These are phyloP conservation scores for Apiotrichum sp. DNA, from an alignment of 1,284 basidiomycete species.

Conservation along the genomic window DNA sequence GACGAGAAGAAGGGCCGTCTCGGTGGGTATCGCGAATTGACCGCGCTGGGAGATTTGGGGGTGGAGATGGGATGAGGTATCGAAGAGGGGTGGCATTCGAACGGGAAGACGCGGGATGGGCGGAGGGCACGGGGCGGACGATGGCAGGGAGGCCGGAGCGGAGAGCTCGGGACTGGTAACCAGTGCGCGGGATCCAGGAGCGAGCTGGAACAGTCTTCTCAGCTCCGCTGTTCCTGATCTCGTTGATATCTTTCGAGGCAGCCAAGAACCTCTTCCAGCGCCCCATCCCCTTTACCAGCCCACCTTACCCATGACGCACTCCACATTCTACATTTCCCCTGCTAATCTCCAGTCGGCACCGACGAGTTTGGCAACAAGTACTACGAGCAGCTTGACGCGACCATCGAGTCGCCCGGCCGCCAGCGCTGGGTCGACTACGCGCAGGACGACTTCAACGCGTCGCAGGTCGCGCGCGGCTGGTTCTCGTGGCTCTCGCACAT, in stretches of 20 bases:
- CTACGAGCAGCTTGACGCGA: slow-evolving; percentile 77
- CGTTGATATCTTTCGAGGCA: too few species aligned
- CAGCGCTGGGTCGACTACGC: slow-evolving; percentile 90
- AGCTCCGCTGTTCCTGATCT: too few species aligned
- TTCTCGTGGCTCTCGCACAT: slow-evolving; percentile 92
- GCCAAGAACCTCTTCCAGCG: background rate
- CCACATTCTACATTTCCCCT: background rate
- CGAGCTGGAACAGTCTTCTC: too few species aligned
- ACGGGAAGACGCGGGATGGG: too few species aligned
- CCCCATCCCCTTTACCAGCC: background rate
- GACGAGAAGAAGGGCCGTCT: slow-evolving; percentile 78
- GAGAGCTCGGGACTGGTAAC: background rate
- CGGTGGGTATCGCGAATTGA: slow-evolving; percentile 18
- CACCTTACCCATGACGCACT: too few species aligned
- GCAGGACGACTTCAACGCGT: slow-evolving; percentile 80
- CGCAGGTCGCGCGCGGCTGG: slow-evolving; percentile 90
- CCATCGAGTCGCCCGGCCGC: slow-evolving; percentile 81
- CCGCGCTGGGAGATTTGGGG: too few species aligned
- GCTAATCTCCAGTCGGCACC: slow-evolving; percentile 55
- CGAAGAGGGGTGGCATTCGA: too few species aligned
- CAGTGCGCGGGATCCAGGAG: too few species aligned
- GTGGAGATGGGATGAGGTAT: too few species aligned
- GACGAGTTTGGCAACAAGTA: slow-evolving; percentile 89
- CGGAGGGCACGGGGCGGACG: background rate
- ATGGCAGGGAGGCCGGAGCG: background rate